These are phyloP conservation scores for Globomyces pollinis-pini DNA, from an alignment of 192 early-diverging fungal genomes.

Conservation along the genomic window DNA sequence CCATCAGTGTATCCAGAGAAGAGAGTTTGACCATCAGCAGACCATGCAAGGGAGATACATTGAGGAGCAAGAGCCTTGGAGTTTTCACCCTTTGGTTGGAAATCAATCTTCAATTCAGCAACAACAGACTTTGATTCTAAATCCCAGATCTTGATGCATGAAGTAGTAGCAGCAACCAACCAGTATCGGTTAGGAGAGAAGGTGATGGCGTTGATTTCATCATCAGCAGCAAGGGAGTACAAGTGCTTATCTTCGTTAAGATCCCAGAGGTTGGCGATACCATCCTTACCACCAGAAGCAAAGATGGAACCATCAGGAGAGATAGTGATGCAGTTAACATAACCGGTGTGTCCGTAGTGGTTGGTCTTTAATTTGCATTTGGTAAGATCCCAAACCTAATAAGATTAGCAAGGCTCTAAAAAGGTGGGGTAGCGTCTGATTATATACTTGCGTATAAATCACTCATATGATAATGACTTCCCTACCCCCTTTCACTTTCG, in stretches of 20 bases:
- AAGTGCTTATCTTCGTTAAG: constrained; percentile 99
- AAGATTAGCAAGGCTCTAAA: constrained; percentile 9
- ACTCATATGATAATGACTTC: background rate
- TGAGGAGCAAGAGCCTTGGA: constrained; percentile 70
- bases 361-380: constrained; percentile 99
- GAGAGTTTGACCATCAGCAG: constrained; percentile 93
- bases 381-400: constrained; percentile 94
- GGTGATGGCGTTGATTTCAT: constrained; percentile 91
- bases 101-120: constrained; percentile 64
- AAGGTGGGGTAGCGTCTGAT: constrained; percentile 13
- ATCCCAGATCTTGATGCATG: constrained; percentile 99
- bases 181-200: constrained; percentile 99
- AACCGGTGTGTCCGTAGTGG: constrained; percentile 97
- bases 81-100: constrained; percentile 54
- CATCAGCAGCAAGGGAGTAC: constrained; percentile 95
- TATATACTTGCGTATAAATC: background rate
- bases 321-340: constrained; percentile 97
- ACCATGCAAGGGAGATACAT: constrained; percentile 97
- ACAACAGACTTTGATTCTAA: constrained; percentile 96
- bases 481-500: constrained; percentile 7
- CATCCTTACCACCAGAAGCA: constrained; percentile 99
- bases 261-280: constrained; percentile 99
- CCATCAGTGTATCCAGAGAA: constrained; percentile 98
- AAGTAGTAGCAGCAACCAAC: constrained; percentile 95
- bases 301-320: constrained; percentile 99